Percentiles rank a stretch among this genome's conserved stretches.
These are phyloP conservation scores for Periconia digitata DNA, from an alignment of 2,329 filamentous ascomycete species.

Conservation along the genomic window DNA sequence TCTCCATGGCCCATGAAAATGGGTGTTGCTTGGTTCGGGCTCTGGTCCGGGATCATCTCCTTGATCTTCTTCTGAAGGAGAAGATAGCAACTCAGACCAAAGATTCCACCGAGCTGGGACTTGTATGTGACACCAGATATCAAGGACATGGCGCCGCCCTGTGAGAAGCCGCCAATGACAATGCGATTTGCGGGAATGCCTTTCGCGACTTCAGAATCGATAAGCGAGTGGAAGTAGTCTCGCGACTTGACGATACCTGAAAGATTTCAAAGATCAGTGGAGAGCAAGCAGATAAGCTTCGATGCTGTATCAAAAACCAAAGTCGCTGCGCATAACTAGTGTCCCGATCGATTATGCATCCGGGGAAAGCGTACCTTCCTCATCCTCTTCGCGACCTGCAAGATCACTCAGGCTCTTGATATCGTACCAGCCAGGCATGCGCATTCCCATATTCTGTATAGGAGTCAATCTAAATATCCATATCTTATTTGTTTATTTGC, in stretches of 20 bases:
- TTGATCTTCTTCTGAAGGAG: conserved; percentile 68
- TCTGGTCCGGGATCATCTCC: conserved; percentile 45
- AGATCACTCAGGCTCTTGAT: conserved; percentile 57
- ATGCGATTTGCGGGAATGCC: conserved; percentile 83
- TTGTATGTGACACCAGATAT: conserved; percentile 75
- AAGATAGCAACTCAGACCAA: conserved; percentile 82
- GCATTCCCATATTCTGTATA: conserved; percentile 70
- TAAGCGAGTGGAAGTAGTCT: conserved; percentile 75
- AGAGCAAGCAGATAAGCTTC: no score
- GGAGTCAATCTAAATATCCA: background rate
- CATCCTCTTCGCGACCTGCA: conserved; percentile 59
- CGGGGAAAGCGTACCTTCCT: no score
- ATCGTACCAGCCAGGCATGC: conserved; percentile 88
- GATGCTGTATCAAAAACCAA: no score
- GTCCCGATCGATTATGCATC: no score
- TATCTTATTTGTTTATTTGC: no score
- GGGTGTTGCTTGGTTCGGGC: conserved; percentile 72
- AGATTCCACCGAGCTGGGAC: conserved; percentile 80
- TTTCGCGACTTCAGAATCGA: conserved; percentile 76
- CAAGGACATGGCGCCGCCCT: conserved; percentile 86
- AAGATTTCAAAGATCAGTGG: no score
- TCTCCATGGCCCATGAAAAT: conserved; percentile 91
- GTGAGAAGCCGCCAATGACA: conserved; percentile 80
- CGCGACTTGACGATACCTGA: conserved; percentile 71
- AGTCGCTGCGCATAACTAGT: no score